Percentiles rank a stretch among this genome's conserved stretches.
Evolutionary conservation across 2,329 filamentous ascomycete species (phyloP).

Genomic region (Scedosporium minutisporum): DNA sequence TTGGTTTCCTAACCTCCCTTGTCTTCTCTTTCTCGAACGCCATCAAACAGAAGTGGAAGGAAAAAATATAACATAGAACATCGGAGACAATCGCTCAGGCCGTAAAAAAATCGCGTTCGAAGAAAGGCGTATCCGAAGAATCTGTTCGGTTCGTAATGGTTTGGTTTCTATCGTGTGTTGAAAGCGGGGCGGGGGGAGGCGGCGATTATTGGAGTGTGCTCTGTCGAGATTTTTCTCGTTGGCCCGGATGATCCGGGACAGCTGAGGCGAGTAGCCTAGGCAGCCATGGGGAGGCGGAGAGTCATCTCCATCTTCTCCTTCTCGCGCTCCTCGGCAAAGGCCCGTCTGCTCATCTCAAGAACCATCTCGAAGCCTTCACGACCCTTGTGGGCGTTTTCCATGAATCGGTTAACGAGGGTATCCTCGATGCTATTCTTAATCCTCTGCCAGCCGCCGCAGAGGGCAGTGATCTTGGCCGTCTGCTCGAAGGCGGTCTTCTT

Average conservation of each 20-base stretch:
- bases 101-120: neutral
- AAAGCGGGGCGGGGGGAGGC: neutral
- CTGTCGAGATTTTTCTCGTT: too few species aligned
- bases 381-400: constrained; percentile 83
- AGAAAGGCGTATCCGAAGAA: neutral
- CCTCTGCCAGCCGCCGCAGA: constrained; percentile 94
- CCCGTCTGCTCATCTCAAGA: constrained; percentile 81
- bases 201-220: neutral
- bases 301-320: constrained; percentile 27
- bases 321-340: constrained; percentile 83
- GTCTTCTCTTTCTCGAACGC: constrained; percentile 2
- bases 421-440: constrained; percentile 96
- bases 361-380: constrained; percentile 93
- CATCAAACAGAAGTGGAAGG: constrained; percentile 1
- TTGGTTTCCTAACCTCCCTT: neutral
- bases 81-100: constrained; percentile 3
- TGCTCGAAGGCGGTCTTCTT: constrained; percentile 71
- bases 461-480: constrained; percentile 82
- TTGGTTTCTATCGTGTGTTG: neutral
- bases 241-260: neutral
- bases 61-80: neutral
- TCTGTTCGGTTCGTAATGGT: neutral
- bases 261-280: neutral
- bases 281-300: constrained; percentile 4
- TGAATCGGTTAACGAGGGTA: constrained; percentile 76